Conservation (phyloP, 306 rosid genomes). For the Cicer arietinum region DNA sequence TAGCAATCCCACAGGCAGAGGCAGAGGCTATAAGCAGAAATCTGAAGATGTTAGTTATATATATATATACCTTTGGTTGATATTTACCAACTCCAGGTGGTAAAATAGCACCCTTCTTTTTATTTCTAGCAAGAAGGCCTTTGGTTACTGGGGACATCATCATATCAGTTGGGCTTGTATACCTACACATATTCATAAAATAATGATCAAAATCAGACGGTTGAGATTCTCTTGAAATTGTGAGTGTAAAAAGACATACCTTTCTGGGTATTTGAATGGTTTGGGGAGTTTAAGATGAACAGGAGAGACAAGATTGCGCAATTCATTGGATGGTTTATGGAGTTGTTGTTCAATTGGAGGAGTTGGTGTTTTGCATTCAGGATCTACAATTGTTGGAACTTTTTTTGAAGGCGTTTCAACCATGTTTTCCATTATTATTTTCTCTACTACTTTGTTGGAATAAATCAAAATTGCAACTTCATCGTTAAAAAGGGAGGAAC, state of each 20-base stretch:
- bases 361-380: conserved; percentile 56
- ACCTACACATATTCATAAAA: conserved; percentile 47
- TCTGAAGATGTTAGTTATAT: background rate
- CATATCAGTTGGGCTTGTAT: conserved; percentile 90
- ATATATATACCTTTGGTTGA: conserved; percentile 53
- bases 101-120: conserved; percentile 61
- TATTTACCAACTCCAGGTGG: conserved; percentile 58
- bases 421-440: conserved; percentile 47
- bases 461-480: too few relatives aligned
- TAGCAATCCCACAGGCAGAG: background rate
- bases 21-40: background rate
- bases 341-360: conserved; percentile 39
- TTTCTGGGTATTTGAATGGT: conserved; percentile 86
- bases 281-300: conserved; percentile 79
- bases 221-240: too few relatives aligned
- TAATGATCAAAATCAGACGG: too few relatives aligned
- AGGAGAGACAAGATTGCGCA: conserved; percentile 64
- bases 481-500: too few relatives aligned
- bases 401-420: conserved; percentile 49
- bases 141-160: conserved; percentile 82
- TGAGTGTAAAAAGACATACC: conserved; percentile 45
- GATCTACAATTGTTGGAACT: conserved; percentile 12
- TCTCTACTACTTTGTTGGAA: too few relatives aligned
- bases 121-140: conserved; percentile 78
- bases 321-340: conserved; percentile 49